Evolutionary conservation across 257 asterid genomes (phyloP), one percentile per base, ranked within the genome.

Genomic region (Verbascum thapsus): DNA sequence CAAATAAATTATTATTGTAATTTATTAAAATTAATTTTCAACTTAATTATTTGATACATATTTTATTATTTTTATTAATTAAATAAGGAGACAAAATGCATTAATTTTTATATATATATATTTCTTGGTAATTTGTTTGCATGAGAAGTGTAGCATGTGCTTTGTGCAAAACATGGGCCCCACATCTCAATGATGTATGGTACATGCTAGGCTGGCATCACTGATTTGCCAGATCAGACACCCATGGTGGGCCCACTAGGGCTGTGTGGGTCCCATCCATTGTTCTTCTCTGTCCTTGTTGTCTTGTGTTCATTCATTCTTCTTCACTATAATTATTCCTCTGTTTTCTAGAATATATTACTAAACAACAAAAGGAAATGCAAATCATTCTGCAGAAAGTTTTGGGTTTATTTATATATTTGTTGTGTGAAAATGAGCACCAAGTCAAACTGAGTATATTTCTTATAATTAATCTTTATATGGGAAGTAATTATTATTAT

Each of bases 131-230:
- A 52, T 71, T 50, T 45, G 57, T 45, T 22, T 63, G 67, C 65
- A 60, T 66, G 61, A 43, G 71, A 19, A 67, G 59, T 30, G 42
- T 66, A 70, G 79, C 87, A 75, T 67, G 82, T 62, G 78, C 73
- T 51, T 34, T 69, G 74, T 53, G 69, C 76, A 47, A 64, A 49
- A 57, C 32, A 1, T n/a, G 50, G 83, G 75, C 2, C 71, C 83
- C 80, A 72, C 66, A 23, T 20, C 47, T 40, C 70, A 82, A 76
- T 79, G 71, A 82, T 79, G 73, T 50, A 61, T 58, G 65, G 80
- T 42, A 71, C 72, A 50, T 74, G 83, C 81, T 71, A 79, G 88
- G 80, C 88, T 82, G 85, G 85, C 88, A 72, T 70, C 81, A 79
- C 80, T 79, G 61, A 58, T 32, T 70, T 63, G 85, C 83, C 88